Evolutionary conservation across 257 asterid genomes (phyloP).

Genomic region (Mentha longifolia): DNA sequence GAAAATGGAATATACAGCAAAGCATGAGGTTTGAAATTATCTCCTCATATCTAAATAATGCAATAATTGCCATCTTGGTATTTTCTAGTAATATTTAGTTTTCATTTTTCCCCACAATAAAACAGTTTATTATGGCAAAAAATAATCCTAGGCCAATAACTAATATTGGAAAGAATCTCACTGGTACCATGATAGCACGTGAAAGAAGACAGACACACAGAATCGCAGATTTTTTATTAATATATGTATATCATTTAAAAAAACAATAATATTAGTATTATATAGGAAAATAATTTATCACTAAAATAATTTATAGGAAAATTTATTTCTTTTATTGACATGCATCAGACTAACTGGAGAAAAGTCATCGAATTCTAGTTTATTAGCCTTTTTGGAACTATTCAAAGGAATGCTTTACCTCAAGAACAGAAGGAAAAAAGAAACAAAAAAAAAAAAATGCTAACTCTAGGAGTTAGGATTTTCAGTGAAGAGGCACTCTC

Average conservation of each 20-base stretch:
- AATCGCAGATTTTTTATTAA: not conserved
- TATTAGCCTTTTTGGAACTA: no score
- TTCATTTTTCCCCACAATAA: not conserved
- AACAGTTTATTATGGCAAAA: conserved; percentile 23
- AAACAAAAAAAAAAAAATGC: not conserved
- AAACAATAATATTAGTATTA: no score
- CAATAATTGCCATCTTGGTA: conserved; percentile 1
- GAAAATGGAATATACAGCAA: conserved; percentile 34
- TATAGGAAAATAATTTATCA: no score
- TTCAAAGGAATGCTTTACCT: no score
- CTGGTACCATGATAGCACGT: conserved; percentile 32
- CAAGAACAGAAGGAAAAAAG: no score
- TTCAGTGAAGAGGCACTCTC: not conserved
- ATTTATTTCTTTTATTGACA: not conserved
- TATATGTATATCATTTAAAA: not conserved
- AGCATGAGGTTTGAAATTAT: conserved; percentile 32
- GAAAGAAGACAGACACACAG: conserved; percentile 13
- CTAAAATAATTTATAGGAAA: no score
- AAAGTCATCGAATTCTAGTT: not conserved
- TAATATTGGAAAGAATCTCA: conserved; percentile 35
- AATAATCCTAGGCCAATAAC: not conserved
- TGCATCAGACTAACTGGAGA: not conserved
- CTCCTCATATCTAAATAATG: conserved; percentile 15
- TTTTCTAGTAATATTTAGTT: not conserved
- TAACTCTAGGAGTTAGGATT: not conserved